A percentile compares a stretch with the other conserved stretches of the same genome.
Conservation (phyloP, 805 yeast genomes). For the Candida namnaoensis region DNA sequence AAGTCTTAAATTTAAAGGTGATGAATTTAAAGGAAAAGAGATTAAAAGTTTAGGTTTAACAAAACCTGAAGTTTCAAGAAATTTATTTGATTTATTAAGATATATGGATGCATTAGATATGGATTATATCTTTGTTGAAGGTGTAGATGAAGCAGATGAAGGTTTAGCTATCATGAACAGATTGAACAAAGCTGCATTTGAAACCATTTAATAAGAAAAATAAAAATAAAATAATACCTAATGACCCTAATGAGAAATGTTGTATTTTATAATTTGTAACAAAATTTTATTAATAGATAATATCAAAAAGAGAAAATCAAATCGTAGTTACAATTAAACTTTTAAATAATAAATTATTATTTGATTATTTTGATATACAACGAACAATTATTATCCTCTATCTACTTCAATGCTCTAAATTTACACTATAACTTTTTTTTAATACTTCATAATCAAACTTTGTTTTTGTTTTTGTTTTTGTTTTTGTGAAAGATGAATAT, state of each 20-base stretch:
- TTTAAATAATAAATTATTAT: too few species aligned
- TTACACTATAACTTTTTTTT: too few species aligned
- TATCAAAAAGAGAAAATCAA: too few species aligned
- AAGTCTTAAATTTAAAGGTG: constrained; percentile 18
- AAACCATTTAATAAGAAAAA: constrained; percentile 20
- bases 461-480: background rate
- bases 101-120: constrained; percentile 64
- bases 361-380: too few species aligned
- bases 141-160: constrained; percentile 63
- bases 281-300: too few species aligned
- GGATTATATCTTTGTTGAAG: constrained; percentile 76
- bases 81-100: constrained; percentile 64
- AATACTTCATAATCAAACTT: too few species aligned
- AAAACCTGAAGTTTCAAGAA: constrained; percentile 57
- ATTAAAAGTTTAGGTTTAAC: constrained; percentile 31
- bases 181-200: constrained; percentile 72
- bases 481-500: background rate
- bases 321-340: too few species aligned
- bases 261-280: too few species aligned
- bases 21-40: constrained; percentile 9
- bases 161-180: constrained; percentile 96
- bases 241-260: too few species aligned
- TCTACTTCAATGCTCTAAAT: too few species aligned
- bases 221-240: background rate
- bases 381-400: too few species aligned